Percentiles rank a stretch among this genome's conserved stretches.
These are phyloP conservation scores for Neurospora sp. DNA, from an alignment of 495 filamentous ascomycete genomes.

Conservation along the genomic window DNA sequence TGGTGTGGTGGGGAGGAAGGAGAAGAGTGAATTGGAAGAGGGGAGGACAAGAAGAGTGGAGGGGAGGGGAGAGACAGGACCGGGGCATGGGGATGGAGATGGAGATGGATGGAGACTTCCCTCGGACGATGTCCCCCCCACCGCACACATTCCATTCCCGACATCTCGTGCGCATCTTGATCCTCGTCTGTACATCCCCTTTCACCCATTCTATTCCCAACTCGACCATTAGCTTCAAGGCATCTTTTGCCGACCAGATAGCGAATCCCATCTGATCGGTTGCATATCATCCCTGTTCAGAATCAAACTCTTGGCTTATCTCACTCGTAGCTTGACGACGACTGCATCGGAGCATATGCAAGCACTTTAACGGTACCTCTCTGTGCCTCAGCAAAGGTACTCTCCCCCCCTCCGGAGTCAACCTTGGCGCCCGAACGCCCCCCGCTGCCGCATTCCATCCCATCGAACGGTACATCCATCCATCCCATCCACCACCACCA, in stretches of 20 bases:
- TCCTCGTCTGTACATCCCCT: neutral
- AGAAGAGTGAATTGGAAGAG: neutral
- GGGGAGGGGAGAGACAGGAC: neutral
- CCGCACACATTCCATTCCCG: neutral
- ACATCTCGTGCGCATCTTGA: neutral
- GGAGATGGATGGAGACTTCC: neutral
- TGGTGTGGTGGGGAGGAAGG: neutral
- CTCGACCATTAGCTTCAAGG: neutral
- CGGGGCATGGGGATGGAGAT: neutral
- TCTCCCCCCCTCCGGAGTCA: neutral
- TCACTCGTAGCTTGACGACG: too few relatives aligned
- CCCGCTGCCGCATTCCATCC: neutral
- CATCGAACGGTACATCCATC: neutral
- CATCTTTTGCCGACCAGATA: neutral
- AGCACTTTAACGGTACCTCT: neutral
- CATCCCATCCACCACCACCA: neutral
- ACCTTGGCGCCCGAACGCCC: neutral
- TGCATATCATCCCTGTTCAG: neutral
- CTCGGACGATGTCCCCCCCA: neutral
- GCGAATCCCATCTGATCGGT: neutral
- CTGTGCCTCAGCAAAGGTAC: neutral
- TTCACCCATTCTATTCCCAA: neutral
- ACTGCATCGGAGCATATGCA: neutral
- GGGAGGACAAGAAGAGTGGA: neutral
- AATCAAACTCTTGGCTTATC: neutral